These are phyloP conservation scores for Pichia sp. DNA, from an alignment of 1,139 yeast species.

Conservation along the genomic window DNA sequence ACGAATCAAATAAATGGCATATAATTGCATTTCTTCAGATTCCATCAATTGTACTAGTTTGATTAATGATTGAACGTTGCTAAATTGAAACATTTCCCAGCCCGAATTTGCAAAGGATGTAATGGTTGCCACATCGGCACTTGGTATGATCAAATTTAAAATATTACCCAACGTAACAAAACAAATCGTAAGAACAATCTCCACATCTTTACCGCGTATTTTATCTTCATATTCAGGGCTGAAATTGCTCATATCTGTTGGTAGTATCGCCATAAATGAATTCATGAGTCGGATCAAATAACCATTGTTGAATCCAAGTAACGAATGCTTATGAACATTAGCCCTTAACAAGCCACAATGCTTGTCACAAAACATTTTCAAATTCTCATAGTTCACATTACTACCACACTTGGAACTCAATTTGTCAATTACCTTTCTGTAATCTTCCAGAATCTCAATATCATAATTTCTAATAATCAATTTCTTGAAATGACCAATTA, in stretches of 20 bases:
- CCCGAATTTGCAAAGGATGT: too few relatives aligned
- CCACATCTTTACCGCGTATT: neutral
- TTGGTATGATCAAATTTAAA: too few relatives aligned
- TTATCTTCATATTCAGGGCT: neutral
- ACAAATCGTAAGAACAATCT: constrained; percentile 8
- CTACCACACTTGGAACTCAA: neutral
- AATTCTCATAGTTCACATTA: constrained; percentile 8
- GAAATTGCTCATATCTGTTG: constrained; percentile 8
- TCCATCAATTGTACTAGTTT: neutral
- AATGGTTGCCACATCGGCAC: too few relatives aligned
- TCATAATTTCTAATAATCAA: constrained; percentile 2
- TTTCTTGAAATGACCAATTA: constrained; percentile 7
- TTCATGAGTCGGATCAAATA: constrained; percentile 10
- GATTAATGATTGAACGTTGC: too few relatives aligned
- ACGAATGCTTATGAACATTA: neutral
- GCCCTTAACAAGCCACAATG: neutral
- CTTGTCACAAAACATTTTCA: constrained; percentile 3
- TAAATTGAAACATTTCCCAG: too few relatives aligned
- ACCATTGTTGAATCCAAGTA: constrained; percentile 1
- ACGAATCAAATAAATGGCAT: constrained; percentile 10
- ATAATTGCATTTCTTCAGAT: constrained; percentile 1
- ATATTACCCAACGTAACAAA: too few relatives aligned
- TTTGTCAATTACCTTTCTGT: constrained; percentile 11
- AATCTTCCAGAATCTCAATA: constrained; percentile 5
- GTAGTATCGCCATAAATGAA: constrained; percentile 12